A percentile compares a stretch with the other conserved stretches of the same genome.
phyloP scores from a whole-genome alignment of 2,329 filamentous ascomycete genomes.

The Clonostachys sp. region DNA sequence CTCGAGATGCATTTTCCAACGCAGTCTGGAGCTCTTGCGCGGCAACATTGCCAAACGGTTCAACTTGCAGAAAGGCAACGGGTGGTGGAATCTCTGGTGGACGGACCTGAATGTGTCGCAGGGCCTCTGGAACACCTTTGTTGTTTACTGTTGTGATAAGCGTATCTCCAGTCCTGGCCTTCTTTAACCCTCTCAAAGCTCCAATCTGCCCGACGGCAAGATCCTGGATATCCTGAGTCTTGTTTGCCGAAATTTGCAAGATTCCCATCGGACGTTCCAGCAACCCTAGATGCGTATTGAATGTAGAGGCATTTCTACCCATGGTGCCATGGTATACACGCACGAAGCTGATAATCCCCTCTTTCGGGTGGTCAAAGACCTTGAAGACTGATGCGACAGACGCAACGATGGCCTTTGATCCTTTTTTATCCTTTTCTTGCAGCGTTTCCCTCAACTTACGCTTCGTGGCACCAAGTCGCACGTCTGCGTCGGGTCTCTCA shows the following conservation, averaged over 20 bases:
- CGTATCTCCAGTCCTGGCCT: constrained; percentile 91
- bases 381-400: constrained; percentile 78
- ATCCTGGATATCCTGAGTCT: constrained; percentile 77
- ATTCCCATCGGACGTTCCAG: constrained; percentile 77
- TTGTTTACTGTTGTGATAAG: constrained; percentile 66
- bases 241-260: constrained; percentile 84
- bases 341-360: constrained; percentile 86
- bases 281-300: constrained; percentile 80
- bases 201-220: constrained; percentile 89
- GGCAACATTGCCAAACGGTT: constrained; percentile 71
- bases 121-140: constrained; percentile 59
- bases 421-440: constrained; percentile 26
- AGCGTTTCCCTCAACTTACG: constrained; percentile 30
- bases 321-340: constrained; percentile 85
- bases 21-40: constrained; percentile 76
- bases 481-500: constrained; percentile 74
- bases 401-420: constrained; percentile 26
- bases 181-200: constrained; percentile 84
- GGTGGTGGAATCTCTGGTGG: constrained; percentile 88
- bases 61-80: constrained; percentile 94
- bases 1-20: constrained; percentile 73
- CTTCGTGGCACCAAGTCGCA: constrained; percentile 59
- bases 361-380: constrained; percentile 81
- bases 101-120: constrained; percentile 75
- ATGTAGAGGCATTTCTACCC: constrained; percentile 68